Evolutionary conservation across 805 yeast species (phyloP), one percentile per base, ranked within the genome.

Genomic region (Candida ascalaphidarum): DNA sequence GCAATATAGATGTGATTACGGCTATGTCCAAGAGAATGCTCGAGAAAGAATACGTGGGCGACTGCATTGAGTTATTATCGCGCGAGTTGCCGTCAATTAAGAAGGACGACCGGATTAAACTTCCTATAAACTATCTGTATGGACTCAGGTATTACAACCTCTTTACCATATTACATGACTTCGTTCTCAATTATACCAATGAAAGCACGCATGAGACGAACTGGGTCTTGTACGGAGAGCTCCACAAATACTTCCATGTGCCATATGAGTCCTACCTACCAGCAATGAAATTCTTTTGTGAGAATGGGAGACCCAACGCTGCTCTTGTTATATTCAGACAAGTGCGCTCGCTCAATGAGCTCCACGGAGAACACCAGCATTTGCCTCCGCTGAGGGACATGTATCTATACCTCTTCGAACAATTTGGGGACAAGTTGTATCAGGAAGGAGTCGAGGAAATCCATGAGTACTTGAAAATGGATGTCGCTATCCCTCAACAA

Each of bases 361-460:
- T 67, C 12, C 71, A 69, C 23, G 74, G 74, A 8, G 33, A 40
- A 7, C 6, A 6, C 8, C 8, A 8, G 18, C 8, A 17, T 17
- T 17, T 16, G 5, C 41, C 46, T 2, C 46, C 46, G 2, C 39
- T 31, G 39, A 27, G 35, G 12, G 77, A 73, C 14, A 70, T 80
- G 49, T 83, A 81, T 41, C 49, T 65, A 30, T 69, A 69, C 37
- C 48, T 81, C 14, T 75, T 82, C 45, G 59, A 67, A 28, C 68
- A 68, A 26, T 80, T 80, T 52, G 81, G 85, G 2, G 61, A 63
- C 27, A 55, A 58, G 29, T 52, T 65, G 19, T 81, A 76, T 39
- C 74, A 68, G 32, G 77, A 75, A 6, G 92, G 89, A 0, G 73
- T 81, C 11, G 60, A 60, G 27, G 79, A 76, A 32, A 50, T 82